Evolutionary conservation across 116 monocot genomes (phyloP).

Genomic region (Dioscorea cayenensis): DNA sequence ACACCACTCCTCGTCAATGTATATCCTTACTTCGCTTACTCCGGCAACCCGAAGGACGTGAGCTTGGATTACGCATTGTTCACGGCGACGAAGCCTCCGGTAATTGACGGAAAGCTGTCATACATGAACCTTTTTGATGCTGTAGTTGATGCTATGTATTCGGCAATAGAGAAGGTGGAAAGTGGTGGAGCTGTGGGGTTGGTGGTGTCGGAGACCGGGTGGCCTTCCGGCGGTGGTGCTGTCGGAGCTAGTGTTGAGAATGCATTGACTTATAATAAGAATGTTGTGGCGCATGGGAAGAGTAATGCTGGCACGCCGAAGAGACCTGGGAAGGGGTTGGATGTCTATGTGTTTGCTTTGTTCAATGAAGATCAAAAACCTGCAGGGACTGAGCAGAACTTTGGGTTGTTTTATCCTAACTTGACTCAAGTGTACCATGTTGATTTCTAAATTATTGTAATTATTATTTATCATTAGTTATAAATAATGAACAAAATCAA

Average conservation of each 20-base stretch:
- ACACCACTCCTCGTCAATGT: slow-evolving; percentile 42
- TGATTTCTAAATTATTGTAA: not conserved
- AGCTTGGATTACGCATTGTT: slow-evolving; percentile 41
- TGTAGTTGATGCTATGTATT: slow-evolving; percentile 29
- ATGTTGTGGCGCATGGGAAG: slow-evolving; percentile 33
- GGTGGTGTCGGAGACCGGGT: slow-evolving; percentile 51
- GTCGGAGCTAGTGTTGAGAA: slow-evolving; percentile 13
- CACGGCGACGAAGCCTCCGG: slow-evolving; percentile 12
- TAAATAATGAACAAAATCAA: too few relatives aligned
- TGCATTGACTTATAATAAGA: slow-evolving; percentile 31
- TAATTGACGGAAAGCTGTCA: not conserved
- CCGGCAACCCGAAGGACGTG: not conserved
- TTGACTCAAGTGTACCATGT: not conserved
- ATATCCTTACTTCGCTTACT: slow-evolving; percentile 40
- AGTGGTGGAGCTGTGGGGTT: slow-evolving; percentile 4
- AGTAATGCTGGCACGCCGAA: slow-evolving; percentile 32
- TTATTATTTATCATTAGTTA: too few relatives aligned
- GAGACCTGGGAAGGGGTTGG: slow-evolving; percentile 22
- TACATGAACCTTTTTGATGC: slow-evolving; percentile 58
- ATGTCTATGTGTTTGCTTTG: slow-evolving; percentile 38
- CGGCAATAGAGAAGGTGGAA: slow-evolving; percentile 27
- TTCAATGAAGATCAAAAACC: slow-evolving; percentile 34
- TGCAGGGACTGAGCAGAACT: slow-evolving; percentile 21
- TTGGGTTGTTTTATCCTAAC: slow-evolving; percentile 27
- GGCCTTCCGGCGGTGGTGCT: slow-evolving; percentile 35